These are phyloP conservation scores for Sanghuangporus weigelae DNA, from an alignment of 1,284 basidiomycete genomes.

Conservation along the genomic window DNA sequence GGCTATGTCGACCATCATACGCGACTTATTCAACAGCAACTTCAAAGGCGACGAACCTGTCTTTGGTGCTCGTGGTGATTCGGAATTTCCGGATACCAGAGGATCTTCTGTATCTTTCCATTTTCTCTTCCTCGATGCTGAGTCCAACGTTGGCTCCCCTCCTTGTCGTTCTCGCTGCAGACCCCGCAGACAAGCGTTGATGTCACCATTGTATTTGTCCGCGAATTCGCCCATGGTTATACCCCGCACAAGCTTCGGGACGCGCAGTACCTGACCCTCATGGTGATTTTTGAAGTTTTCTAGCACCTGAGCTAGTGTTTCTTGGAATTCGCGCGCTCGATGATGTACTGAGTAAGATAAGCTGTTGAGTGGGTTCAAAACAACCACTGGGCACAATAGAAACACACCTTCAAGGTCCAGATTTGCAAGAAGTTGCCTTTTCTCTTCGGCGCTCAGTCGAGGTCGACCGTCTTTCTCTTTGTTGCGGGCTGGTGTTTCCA, in stretches of 20 bases:
- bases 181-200: slow-evolving; percentile 60
- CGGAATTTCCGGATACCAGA: slow-evolving; percentile 28
- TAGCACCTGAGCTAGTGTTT: slow-evolving; percentile 64
- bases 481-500: slow-evolving; percentile 15
- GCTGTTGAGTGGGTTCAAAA: neutral
- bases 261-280: slow-evolving; percentile 65
- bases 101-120: slow-evolving; percentile 43
- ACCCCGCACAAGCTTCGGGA: slow-evolving; percentile 65
- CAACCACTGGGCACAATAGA: neutral
- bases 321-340: slow-evolving; percentile 61
- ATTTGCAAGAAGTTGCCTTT: slow-evolving; percentile 66
- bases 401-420: slow-evolving; percentile 70
- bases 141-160: slow-evolving; percentile 47
- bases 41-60: slow-evolving; percentile 41
- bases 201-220: slow-evolving; percentile 68
- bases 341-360: slow-evolving; percentile 49
- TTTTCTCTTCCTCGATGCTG: slow-evolving; percentile 65
- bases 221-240: slow-evolving; percentile 73
- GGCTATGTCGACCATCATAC: slow-evolving; percentile 1
- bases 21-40: neutral
- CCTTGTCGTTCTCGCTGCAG: slow-evolving; percentile 50
- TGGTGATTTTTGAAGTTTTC: slow-evolving; percentile 66
- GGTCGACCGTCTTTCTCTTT: slow-evolving; percentile 22
- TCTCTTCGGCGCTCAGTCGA: slow-evolving; percentile 54
- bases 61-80: slow-evolving; percentile 48